These are phyloP conservation scores for Aspergillus wentii DNA, from an alignment of 495 filamentous ascomycete genomes.

Conservation along the genomic window DNA sequence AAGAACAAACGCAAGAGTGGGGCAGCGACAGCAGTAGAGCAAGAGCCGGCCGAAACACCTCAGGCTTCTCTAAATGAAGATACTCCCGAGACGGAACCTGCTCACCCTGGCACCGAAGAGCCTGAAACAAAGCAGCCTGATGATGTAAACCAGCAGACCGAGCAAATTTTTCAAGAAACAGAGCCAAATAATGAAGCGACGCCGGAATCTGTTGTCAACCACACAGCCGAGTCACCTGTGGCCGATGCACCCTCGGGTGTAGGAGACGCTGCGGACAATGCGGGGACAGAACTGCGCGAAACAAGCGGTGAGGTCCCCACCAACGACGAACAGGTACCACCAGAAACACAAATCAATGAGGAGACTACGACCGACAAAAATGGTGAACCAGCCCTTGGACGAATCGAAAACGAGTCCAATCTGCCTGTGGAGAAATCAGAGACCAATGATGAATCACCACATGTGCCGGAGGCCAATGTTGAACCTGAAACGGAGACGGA, in stretches of 20 bases:
- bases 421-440: slow-evolving; percentile 15
- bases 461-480: slow-evolving; percentile 11
- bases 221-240: neutral
- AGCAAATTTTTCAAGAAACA: neutral
- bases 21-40: slow-evolving; percentile 3
- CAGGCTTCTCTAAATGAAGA: slow-evolving; percentile 54
- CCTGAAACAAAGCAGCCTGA: neutral
- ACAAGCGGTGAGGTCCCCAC: slow-evolving; percentile 17
- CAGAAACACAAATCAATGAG: slow-evolving; percentile 4
- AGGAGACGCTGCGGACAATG: slow-evolving; percentile 4
- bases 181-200: neutral
- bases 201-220: neutral
- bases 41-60: neutral
- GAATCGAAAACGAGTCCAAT: slow-evolving; percentile 12
- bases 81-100: slow-evolving; percentile 38
- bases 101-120: neutral
- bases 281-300: slow-evolving; percentile 9
- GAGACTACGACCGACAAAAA: slow-evolving; percentile 9
- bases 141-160: neutral
- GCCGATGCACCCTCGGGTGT: too few relatives aligned
- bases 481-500: slow-evolving; percentile 10
- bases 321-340: slow-evolving; percentile 2
- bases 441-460: slow-evolving; percentile 18
- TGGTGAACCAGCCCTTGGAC: slow-evolving; percentile 10
- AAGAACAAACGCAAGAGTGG: slow-evolving; percentile 29